Evolutionary conservation across 768 basidiomycete genomes (phyloP), one percentile per base, ranked within the genome.

Genomic region (Suillus sp.): DNA sequence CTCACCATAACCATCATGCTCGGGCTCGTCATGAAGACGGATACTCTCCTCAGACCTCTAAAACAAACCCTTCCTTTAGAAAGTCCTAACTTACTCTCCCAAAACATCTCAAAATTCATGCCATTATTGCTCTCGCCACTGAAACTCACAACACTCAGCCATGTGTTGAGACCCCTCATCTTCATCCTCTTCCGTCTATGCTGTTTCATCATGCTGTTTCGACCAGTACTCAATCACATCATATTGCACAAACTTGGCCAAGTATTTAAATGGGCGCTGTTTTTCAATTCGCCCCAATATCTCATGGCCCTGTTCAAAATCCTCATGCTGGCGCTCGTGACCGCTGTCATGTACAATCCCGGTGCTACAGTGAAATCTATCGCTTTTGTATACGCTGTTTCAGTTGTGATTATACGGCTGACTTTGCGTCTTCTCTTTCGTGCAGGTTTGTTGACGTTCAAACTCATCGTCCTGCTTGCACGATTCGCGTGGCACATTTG

Each of bases 301-400:
- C 10, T 57, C 38, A 40, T 40, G 18, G 56, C 38, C 10, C 38
- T 57, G 18, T 67, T 67, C 66, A 58, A 59, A 27, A 56, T 67
- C 27, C 62, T 67, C 50, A 43, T 51, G 27, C 62, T 67, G 22
- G 67, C 66, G 13, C 66, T 67, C 22, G 20, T 64, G 27, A 58
- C 62, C 18, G 54, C 51, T n/a, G 62, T 62, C 22, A 57, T 67
- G 66, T 67, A 56, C 47, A 60, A 67, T 27, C 66, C 67, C 8
- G 66, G 66, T 45, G 66, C 25, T 10, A 40, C 27, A 27, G 27
- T 38, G 27, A 57, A 57, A 57, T 57, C 18, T 3, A 27, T 57
- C 25, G 38, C 38, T 27, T 57, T 40, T 20, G 40, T 57, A 40
- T 57, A 40, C 6, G 11, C 56, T 18, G 5, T 11, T 20, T 57